Evolutionary conservation across 306 rosid genomes (phyloP).

Genomic region (Geum urbanum): DNA sequence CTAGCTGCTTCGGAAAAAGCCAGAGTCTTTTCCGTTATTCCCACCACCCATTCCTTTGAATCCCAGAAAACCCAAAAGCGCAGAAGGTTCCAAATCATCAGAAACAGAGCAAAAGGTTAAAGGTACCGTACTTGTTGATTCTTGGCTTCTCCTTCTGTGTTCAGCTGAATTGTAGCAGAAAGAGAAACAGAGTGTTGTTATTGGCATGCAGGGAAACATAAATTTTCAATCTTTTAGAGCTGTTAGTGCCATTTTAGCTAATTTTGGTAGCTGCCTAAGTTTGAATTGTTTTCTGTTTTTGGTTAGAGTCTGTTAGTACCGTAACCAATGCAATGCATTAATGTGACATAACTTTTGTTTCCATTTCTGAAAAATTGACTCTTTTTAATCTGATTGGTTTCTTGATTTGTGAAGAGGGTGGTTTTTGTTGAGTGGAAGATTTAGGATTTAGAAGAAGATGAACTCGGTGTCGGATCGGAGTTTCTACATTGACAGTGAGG

Average conservation of each 20-base stretch:
- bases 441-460: conserved; percentile 39
- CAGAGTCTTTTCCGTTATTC: not conserved
- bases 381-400: not conserved
- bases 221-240: too few relatives aligned
- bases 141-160: not conserved
- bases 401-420: conserved; percentile 9
- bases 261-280: conserved; percentile 3
- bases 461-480: conserved; percentile 75
- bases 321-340: not conserved
- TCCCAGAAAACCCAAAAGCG: not conserved
- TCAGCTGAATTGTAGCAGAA: conserved; percentile 19
- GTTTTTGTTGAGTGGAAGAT: not conserved
- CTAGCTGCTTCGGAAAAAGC: conserved; percentile 1
- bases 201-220: not conserved
- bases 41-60: not conserved
- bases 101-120: not conserved
- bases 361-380: not conserved
- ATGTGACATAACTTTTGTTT: not conserved
- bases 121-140: not conserved
- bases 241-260: not conserved
- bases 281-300: not conserved
- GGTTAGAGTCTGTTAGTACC: not conserved
- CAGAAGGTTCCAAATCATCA: not conserved
- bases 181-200: conserved; percentile 19
- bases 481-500: conserved; percentile 75